Evolutionary conservation across 495 filamentous ascomycete genomes (phyloP).

Genomic region (Physcia stellaris): DNA sequence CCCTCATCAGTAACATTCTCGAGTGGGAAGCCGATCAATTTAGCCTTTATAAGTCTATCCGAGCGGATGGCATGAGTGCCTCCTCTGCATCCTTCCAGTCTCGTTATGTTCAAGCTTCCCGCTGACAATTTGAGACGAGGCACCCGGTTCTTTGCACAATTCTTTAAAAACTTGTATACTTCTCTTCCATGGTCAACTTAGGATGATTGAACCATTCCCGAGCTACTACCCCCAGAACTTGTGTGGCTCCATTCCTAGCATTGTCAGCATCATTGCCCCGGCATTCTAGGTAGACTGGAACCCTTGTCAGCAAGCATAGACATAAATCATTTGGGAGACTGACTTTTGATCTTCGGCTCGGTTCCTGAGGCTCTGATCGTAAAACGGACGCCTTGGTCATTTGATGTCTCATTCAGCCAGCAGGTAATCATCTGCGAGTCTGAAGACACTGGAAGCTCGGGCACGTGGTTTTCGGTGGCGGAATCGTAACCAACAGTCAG

Average conservation of each 20-base stretch:
- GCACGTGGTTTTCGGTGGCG: constrained; percentile 34
- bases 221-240: constrained; percentile 35
- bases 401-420: constrained; percentile 31
- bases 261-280: constrained; percentile 28
- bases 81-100: no score
- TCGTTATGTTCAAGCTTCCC: no score
- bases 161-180: constrained; percentile 1
- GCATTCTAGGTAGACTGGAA: constrained; percentile 43
- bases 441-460: constrained; percentile 43
- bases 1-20: no score
- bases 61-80: no score
- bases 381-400: constrained; percentile 42
- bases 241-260: constrained; percentile 39
- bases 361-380: constrained; percentile 58
- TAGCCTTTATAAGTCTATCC: no score
- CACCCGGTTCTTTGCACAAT: not conserved
- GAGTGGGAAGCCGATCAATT: no score
- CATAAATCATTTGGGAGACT: constrained; percentile 6
- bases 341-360: constrained; percentile 55
- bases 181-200: constrained; percentile 10
- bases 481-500: constrained; percentile 55
- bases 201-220: constrained; percentile 41
- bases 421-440: constrained; percentile 60
- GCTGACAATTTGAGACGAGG: not conserved
- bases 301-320: constrained; percentile 1